A percentile compares a stretch with the other conserved stretches of the same genome.
These are phyloP conservation scores for Linum lewisii DNA, from an alignment of 345 rosid genomes.

Conservation along the genomic window DNA sequence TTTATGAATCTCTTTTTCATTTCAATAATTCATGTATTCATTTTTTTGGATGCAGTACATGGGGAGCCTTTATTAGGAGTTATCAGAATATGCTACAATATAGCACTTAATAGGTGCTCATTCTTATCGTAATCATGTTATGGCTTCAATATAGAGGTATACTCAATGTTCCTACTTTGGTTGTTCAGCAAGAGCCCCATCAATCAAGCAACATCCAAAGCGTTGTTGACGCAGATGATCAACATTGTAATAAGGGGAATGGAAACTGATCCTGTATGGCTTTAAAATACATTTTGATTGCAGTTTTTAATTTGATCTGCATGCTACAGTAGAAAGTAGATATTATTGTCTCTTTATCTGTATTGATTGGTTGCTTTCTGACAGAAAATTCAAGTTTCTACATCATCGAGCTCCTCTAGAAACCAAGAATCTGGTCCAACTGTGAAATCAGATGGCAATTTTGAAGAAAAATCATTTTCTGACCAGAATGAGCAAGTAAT, in stretches of 20 bases:
- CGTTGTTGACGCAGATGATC: slow-evolving; percentile 98
- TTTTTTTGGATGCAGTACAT: slow-evolving; percentile 56
- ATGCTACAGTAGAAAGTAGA: slow-evolving; percentile 4
- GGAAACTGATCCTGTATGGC: slow-evolving; percentile 79
- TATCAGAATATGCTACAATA: slow-evolving; percentile 90
- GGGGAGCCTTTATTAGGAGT: slow-evolving; percentile 96
- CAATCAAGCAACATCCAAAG: slow-evolving; percentile 97
- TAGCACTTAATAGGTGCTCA: slow-evolving; percentile 85
- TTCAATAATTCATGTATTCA: not conserved
- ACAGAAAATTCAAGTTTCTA: slow-evolving; percentile 46
- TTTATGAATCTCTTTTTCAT: not conserved
- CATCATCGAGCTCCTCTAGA: slow-evolving; percentile 40
- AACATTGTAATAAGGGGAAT: slow-evolving; percentile 88
- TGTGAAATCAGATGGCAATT: slow-evolving; percentile 34
- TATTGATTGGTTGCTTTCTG: slow-evolving; percentile 20
- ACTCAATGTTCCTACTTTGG: slow-evolving; percentile 25
- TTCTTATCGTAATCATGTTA: not conserved
- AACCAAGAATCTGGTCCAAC: slow-evolving; percentile 37
- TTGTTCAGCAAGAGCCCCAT: slow-evolving; percentile 89
- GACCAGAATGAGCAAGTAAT: slow-evolving; percentile 56
- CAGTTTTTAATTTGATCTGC: slow-evolving; percentile 1
- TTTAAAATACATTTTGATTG: slow-evolving; percentile 13
- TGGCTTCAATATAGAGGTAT: slow-evolving; percentile 13
- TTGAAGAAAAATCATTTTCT: slow-evolving; percentile 39
- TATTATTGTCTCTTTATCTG: slow-evolving; percentile 11